Percentiles rank a stretch among this genome's conserved stretches.
Evolutionary conservation across 371 early-diverging fungal species (phyloP).

Genomic region (Mucor piriformis): DNA sequence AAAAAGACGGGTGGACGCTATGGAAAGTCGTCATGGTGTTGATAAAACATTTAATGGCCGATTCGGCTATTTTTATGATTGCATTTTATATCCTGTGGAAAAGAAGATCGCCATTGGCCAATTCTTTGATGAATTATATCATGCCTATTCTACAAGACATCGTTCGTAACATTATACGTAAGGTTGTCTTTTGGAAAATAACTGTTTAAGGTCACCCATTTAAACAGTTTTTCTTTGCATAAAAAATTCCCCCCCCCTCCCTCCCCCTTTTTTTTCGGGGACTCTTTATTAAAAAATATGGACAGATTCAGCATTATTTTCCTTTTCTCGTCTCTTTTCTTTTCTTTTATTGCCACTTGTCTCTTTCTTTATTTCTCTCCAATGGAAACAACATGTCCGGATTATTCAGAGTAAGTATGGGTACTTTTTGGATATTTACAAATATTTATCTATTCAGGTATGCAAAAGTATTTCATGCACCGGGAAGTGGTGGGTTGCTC

Average conservation of each 20-base stretch:
- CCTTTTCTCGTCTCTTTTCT: neutral
- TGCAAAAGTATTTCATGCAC: slow-evolving; percentile 35
- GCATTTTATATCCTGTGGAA: slow-evolving; percentile 36
- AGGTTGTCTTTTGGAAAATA: slow-evolving; percentile 44
- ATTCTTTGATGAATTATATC: slow-evolving; percentile 31
- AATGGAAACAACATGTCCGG: slow-evolving; percentile 27
- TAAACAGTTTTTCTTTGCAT: neutral
- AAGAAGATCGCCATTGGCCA: slow-evolving; percentile 44
- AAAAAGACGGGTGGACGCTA: slow-evolving; percentile 28
- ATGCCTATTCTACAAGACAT: slow-evolving; percentile 32
- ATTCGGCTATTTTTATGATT: slow-evolving; percentile 36
- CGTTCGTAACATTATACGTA: slow-evolving; percentile 20
- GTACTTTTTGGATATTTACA: too few species aligned
- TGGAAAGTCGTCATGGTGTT: slow-evolving; percentile 24
- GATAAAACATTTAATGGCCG: slow-evolving; percentile 37
- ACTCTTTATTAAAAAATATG: slow-evolving; percentile 1
- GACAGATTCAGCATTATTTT: slow-evolving; percentile 1
- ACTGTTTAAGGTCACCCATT: slow-evolving; percentile 28
- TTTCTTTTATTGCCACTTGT: slow-evolving; percentile 8
- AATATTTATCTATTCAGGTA: too few species aligned
- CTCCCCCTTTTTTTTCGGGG: neutral
- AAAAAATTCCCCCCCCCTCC: neutral
- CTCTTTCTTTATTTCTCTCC: slow-evolving; percentile 1
- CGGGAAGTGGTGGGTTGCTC: slow-evolving; percentile 44
- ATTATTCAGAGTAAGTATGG: slow-evolving; percentile 30